Evolutionary conservation across 257 asterid species (phyloP), one percentile per base, ranked within the genome.

Genomic region (Eucommia ulmoides): DNA sequence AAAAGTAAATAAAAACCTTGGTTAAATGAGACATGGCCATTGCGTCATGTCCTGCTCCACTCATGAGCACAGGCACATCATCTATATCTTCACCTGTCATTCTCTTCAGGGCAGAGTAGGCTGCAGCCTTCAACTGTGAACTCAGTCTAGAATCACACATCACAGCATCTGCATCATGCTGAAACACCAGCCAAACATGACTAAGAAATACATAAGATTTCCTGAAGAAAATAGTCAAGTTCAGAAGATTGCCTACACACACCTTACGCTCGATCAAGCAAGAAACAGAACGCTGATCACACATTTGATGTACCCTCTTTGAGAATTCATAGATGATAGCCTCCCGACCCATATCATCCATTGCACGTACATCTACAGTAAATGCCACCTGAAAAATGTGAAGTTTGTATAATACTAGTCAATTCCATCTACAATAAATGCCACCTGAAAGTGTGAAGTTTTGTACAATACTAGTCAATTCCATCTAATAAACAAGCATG

Each of bases 41-140:
- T 23, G 98, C 95, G 66, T 91, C 98, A 44, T 91, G 96, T 33
- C 99, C 99, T n/a, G 99, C 99, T 58, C 99, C 99, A 61, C 99
- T 91, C 93, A 86, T 86, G 67, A 86, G 46, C 20, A 60, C 71
- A 7, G 96, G 96, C 67, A 91, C 81, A 29, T 68, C 71, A 20
- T 65, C 73, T 23, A 67, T 55, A 45, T 69, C 65, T 62, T 86
- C 93, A 0, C 74, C 84, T 7, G 72, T 77, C 26, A 74, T 56
- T 54, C 68, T 74, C 50, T 70, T 70, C 48, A 79, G 67, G 50
- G 95, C 86, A 58, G 66, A 49, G 56, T 73, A 56, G 45, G 92
- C 93, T 0, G 95, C 94, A 8, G 83, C 65, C 53, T 81, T 74
- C 21, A 91, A 83, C 66, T 73, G 68, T 23, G 78, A 76, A 56